phyloP scores from a whole-genome alignment of 345 rosid genomes.

The Populus nigra region DNA sequence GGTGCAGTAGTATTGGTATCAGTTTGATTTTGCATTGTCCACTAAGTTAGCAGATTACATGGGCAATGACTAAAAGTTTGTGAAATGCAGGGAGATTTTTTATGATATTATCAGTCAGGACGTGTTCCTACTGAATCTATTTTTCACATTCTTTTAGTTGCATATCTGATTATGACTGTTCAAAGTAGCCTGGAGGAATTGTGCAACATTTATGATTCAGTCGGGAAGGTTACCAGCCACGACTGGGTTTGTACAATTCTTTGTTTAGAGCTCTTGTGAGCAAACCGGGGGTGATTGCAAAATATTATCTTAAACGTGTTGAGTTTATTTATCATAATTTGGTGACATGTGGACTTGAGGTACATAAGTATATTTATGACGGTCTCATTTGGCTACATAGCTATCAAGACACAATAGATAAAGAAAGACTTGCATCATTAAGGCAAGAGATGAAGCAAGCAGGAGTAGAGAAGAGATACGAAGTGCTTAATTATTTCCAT shows the following conservation, averaged over 20 bases:
- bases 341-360: conserved; percentile 61
- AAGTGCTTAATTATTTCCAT: conserved; percentile 56
- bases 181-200: conserved; percentile 77
- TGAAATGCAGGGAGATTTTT: conserved; percentile 74
- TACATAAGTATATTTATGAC: conserved; percentile 60
- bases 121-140: conserved; percentile 89
- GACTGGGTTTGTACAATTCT: conserved; percentile 66
- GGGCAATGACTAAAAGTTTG: conserved; percentile 74
- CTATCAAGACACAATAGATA: conserved; percentile 65
- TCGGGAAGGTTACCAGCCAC: conserved; percentile 78
- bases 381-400: conserved; percentile 87
- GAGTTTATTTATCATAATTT: conserved; percentile 80
- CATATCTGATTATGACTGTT: conserved; percentile 69
- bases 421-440: conserved; percentile 45
- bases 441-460: conserved; percentile 63
- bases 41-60: conserved; percentile 81
- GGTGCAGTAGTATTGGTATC: conserved; percentile 80
- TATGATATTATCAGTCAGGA: conserved; percentile 78
- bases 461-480: conserved; percentile 57
- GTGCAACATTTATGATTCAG: conserved; percentile 81
- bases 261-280: conserved; percentile 70
- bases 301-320: conserved; percentile 68
- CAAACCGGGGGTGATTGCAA: conserved; percentile 49
- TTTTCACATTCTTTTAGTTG: conserved; percentile 72
- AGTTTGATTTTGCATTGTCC: conserved; percentile 78